phyloP scores from a whole-genome alignment of 2,329 filamentous ascomycete species.

The Thyridium curvatum region DNA sequence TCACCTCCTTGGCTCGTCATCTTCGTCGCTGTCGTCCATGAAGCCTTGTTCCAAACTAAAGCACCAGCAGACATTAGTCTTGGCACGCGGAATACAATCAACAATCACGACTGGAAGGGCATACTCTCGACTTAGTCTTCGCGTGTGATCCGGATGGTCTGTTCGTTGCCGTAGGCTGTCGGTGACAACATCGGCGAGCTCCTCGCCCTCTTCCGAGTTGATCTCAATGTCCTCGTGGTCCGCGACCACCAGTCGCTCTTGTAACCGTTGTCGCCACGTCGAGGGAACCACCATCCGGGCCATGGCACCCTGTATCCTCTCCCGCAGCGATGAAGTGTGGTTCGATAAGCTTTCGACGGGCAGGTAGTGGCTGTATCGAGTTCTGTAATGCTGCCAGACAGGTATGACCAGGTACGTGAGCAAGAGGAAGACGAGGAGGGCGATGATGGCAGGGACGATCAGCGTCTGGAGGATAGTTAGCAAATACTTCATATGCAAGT shows the following conservation, averaged over 20 bases:
- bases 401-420: slow-evolving; percentile 61
- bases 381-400: slow-evolving; percentile 62
- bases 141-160: slow-evolving; percentile 37
- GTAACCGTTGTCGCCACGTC: slow-evolving; percentile 38
- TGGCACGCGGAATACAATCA: neutral
- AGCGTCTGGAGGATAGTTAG: slow-evolving; percentile 47
- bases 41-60: slow-evolving; percentile 34
- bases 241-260: slow-evolving; percentile 30
- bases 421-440: slow-evolving; percentile 60
- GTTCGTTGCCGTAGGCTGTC: slow-evolving; percentile 18
- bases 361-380: slow-evolving; percentile 68
- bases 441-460: slow-evolving; percentile 64
- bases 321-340: slow-evolving; percentile 47
- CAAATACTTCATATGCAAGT: neutral
- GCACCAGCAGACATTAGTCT: neutral
- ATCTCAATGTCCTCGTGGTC: slow-evolving; percentile 44
- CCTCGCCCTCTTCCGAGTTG: slow-evolving; percentile 63
- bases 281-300: slow-evolving; percentile 35
- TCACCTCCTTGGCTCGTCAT: slow-evolving; percentile 9
- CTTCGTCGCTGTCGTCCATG: slow-evolving; percentile 38
- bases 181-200: slow-evolving; percentile 55
- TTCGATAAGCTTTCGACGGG: slow-evolving; percentile 59
- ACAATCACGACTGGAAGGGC: slow-evolving; percentile 16
- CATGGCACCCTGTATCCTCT: slow-evolving; percentile 38
- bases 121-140: slow-evolving; percentile 69